A percentile compares a stretch with the other conserved stretches of the same genome.
Conservation (phyloP, 78 protist species). For the Emiliania huxleyi region DNA sequence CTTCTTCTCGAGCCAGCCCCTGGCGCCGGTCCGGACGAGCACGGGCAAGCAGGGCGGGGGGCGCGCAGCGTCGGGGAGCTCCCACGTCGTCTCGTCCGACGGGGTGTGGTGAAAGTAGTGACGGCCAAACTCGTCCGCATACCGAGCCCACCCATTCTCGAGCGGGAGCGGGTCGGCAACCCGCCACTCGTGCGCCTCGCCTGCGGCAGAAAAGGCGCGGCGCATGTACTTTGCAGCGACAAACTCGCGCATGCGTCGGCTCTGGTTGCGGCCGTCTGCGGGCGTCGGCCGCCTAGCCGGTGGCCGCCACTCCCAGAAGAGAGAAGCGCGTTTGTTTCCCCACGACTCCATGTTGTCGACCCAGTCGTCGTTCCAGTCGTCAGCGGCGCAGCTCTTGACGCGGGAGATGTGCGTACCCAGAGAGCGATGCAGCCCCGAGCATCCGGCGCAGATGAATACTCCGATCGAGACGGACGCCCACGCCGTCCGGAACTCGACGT, state of each 20-base stretch:
- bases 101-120: not conserved
- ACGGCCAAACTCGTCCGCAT: not conserved
- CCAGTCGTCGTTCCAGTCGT: conserved; percentile 49
- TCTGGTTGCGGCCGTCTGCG: not conserved
- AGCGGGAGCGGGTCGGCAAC: not conserved
- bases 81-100: not conserved
- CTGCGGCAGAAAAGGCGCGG: not conserved
- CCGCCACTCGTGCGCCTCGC: not conserved
- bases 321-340: conserved; percentile 67
- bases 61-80: not conserved
- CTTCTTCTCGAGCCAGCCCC: no score
- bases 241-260: no score
- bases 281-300: not conserved
- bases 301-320: not conserved
- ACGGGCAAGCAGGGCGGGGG: no score
- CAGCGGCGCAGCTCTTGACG: conserved; percentile 67
- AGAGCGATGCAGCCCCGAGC: conserved; percentile 59
- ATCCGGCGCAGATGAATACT: conserved; percentile 50
- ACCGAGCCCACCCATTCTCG: not conserved
- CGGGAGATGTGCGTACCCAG: conserved; percentile 61
- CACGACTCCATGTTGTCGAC: conserved; percentile 54
- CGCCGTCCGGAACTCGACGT: no score
- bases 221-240: not conserved
- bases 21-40: no score
- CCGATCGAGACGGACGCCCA: conserved; percentile 68